A percentile compares a stretch with the other conserved stretches of the same genome.
Evolutionary conservation across 2,329 filamentous ascomycete genomes (phyloP).

Genomic region (Pyrenophora graminea): DNA sequence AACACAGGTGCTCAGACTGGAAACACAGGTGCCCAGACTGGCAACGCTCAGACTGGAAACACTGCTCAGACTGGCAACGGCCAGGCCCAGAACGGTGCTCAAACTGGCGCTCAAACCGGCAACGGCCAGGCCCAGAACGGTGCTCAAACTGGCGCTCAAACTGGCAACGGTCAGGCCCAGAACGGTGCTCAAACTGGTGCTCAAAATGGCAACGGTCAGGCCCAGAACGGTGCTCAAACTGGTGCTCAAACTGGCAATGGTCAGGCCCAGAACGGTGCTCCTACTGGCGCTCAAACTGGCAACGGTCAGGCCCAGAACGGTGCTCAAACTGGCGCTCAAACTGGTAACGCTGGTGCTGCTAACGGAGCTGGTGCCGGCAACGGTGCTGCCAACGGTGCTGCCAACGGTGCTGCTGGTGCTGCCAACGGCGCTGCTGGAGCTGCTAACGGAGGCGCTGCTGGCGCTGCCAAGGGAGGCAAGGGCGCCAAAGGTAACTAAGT

Average conservation of each 20-base stretch:
- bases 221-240: conserved; percentile 23
- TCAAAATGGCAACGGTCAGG: conserved; percentile 32
- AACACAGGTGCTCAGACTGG: neutral
- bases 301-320: too few relatives aligned
- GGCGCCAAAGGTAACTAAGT: too few relatives aligned
- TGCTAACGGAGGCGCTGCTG: neutral
- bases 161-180: conserved; percentile 35
- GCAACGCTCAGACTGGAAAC: neutral
- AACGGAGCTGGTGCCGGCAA: neutral
- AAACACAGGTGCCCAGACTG: neutral
- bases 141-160: conserved; percentile 10
- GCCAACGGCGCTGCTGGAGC: neutral
- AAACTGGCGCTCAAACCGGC: conserved; percentile 17
- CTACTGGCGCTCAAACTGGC: neutral
- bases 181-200: conserved; percentile 16
- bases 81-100: conserved; percentile 25
- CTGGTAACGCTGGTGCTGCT: neutral
- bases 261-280: conserved; percentile 25
- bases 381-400: conserved; percentile 5
- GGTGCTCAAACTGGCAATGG: conserved; percentile 30
- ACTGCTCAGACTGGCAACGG: conserved; percentile 31
- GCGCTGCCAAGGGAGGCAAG: neutral
- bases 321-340: neutral
- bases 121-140: conserved; percentile 34
- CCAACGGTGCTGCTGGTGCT: conserved; percentile 3